A percentile compares a stretch with the other conserved stretches of the same genome.
These are phyloP conservation scores for Ophiostoma perfectum DNA, from an alignment of 2,329 filamentous ascomycete genomes.

Conservation along the genomic window DNA sequence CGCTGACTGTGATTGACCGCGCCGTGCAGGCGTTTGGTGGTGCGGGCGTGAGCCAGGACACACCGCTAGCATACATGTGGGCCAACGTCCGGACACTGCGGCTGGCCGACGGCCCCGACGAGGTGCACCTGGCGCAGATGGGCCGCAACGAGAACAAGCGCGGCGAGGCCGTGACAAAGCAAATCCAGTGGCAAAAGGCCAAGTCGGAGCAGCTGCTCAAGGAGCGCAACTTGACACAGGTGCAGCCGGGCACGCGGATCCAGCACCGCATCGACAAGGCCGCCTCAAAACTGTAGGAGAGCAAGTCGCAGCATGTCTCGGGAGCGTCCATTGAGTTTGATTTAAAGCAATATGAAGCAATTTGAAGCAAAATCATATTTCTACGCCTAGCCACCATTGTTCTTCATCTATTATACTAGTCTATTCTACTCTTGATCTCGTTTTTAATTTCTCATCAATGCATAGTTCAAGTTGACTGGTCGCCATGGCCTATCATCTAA, in stretches of 20 bases:
- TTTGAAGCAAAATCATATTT: too few species aligned
- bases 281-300: slow-evolving; percentile 40
- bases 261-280: slow-evolving; percentile 30
- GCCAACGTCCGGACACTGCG: slow-evolving; percentile 73
- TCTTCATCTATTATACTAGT: too few species aligned
- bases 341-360: background rate
- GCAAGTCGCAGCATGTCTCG: slow-evolving; percentile 10
- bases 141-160: slow-evolving; percentile 74
- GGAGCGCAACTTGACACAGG: slow-evolving; percentile 46
- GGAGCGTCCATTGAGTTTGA: background rate
- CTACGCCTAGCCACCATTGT: too few species aligned
- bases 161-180: slow-evolving; percentile 54
- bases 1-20: slow-evolving; percentile 83
- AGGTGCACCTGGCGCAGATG: slow-evolving; percentile 83
- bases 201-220: slow-evolving; percentile 62
- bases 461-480: too few species aligned
- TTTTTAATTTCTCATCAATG: too few species aligned
- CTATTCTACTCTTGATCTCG: too few species aligned
- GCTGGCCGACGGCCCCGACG: slow-evolving; percentile 89
- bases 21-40: slow-evolving; percentile 90
- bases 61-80: slow-evolving; percentile 81
- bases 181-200: slow-evolving; percentile 59
- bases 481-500: too few species aligned
- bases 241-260: slow-evolving; percentile 50
- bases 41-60: slow-evolving; percentile 89